Evolutionary conservation across 208 protist genomes (phyloP), one percentile per base, ranked within the genome.

Genomic region (Phytomonas serpens): DNA sequence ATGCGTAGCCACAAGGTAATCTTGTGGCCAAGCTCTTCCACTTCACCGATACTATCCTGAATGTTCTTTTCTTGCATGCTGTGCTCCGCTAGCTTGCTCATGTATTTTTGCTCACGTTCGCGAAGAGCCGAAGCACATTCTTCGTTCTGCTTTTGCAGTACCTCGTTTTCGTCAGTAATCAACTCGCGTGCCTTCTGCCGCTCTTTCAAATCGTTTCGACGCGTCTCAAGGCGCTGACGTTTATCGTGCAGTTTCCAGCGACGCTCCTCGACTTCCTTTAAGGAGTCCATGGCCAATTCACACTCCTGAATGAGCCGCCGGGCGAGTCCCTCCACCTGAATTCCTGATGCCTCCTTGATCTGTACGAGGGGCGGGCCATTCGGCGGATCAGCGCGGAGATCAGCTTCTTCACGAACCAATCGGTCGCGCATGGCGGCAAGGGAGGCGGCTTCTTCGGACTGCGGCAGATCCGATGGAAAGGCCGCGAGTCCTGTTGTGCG

Each of bases 1-100:
- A 89, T 92, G 19, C 77, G 77, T 63, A 95, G 72, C 86, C 88
- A 93, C 76, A 71, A 82, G 9, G 84, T 74, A 38, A 93, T 87
- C 64, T 74, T 77, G 68, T 83, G 83, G 61, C 80, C 79, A 30
- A 94, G 81, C 71, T 76, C 69, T 71, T 94, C 89, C 69, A 94
- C 86, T 69, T 85, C 86, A 29, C 64, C 69, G 32, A 93, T 83
- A 42, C 74, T 71, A 61, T 61, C 63, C 78, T 89, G 87, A 63
- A 91, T 77, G 31, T 71, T 64, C 72, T 79, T 71, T 73, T 95
- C 85, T 57, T 78, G 78, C 37, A 71, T 67, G 38, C 74, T 69
- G 67, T 93, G 85, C 65, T 82, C 81, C 67, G 80, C 75, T 31
- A 88, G 68, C 7, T 79, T 77, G 1, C 61, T 40, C 40, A 27